These are phyloP conservation scores for Cyclotella sp. DNA, from an alignment of 108 stramenopile species.

Conservation along the genomic window DNA sequence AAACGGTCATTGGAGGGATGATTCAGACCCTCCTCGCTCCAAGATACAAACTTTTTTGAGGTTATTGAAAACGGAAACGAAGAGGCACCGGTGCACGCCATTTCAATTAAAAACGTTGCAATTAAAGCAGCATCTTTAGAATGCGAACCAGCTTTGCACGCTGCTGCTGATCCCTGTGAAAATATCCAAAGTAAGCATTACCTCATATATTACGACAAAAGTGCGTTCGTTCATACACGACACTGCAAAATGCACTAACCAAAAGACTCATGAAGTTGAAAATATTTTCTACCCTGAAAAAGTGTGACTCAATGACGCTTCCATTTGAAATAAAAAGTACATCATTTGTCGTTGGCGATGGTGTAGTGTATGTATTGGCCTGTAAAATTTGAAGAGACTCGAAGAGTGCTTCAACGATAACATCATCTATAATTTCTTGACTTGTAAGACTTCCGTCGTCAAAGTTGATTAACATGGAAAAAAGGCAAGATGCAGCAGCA, in stretches of 20 bases:
- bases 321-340: neutral
- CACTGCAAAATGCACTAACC: constrained; percentile 10
- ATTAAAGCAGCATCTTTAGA: constrained; percentile 57
- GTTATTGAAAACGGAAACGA: constrained; percentile 31
- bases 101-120: constrained; percentile 62
- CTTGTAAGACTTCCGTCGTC: constrained; percentile 10
- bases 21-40: constrained; percentile 27
- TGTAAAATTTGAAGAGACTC: constrained; percentile 11
- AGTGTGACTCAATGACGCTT: constrained; percentile 11
- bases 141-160: constrained; percentile 63
- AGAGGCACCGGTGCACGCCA: constrained; percentile 62
- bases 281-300: constrained; percentile 31
- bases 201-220: neutral
- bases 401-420: constrained; percentile 21
- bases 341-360: no score
- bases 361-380: neutral
- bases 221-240: neutral
- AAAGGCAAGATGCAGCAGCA: constrained; percentile 65
- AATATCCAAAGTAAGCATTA: neutral
- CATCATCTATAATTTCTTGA: constrained; percentile 19
- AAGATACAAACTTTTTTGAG: neutral
- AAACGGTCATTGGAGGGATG: constrained; percentile 32
- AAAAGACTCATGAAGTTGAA: constrained; percentile 42
- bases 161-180: constrained; percentile 58
- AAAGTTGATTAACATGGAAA: constrained; percentile 43